Percentiles rank a stretch among this genome's conserved stretches.
Conservation (phyloP, 2,329 filamentous ascomycete species). For the Balansia obtecta region DNA sequence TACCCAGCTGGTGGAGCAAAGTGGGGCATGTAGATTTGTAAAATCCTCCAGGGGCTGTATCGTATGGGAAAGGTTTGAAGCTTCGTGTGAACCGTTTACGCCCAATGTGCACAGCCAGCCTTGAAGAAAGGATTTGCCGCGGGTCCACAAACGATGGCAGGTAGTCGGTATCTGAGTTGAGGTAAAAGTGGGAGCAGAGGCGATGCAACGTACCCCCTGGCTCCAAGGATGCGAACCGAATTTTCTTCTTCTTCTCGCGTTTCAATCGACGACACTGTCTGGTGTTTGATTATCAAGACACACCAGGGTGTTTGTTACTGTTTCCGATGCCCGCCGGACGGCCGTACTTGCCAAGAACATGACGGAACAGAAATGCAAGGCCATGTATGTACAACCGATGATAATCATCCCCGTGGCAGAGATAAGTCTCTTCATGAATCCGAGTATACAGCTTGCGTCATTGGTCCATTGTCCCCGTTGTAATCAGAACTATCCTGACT, state of each 20-base stretch:
- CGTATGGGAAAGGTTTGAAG: background rate
- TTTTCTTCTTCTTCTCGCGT: background rate
- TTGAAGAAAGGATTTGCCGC: background rate
- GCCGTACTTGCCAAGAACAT: background rate
- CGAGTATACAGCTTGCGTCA: background rate
- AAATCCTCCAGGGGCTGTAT: no score
- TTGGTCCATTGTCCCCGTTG: background rate
- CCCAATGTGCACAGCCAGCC: constrained; percentile 2
- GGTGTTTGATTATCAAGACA: background rate
- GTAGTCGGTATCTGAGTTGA: background rate
- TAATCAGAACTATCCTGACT: background rate
- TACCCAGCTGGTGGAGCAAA: no score
- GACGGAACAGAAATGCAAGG: background rate
- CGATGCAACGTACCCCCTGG: background rate
- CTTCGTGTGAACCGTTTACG: background rate
- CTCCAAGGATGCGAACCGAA: background rate
- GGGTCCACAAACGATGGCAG: constrained; percentile 2
- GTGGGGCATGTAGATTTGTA: no score
- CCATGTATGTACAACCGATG: background rate
- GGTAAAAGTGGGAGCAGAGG: background rate
- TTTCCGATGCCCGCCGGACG: background rate
- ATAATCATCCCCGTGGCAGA: background rate
- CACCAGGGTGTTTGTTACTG: background rate
- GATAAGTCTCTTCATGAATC: background rate
- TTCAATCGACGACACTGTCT: background rate